These are phyloP conservation scores for Aspergillus sp. DNA, from an alignment of 2,329 filamentous ascomycete genomes.

Conservation along the genomic window DNA sequence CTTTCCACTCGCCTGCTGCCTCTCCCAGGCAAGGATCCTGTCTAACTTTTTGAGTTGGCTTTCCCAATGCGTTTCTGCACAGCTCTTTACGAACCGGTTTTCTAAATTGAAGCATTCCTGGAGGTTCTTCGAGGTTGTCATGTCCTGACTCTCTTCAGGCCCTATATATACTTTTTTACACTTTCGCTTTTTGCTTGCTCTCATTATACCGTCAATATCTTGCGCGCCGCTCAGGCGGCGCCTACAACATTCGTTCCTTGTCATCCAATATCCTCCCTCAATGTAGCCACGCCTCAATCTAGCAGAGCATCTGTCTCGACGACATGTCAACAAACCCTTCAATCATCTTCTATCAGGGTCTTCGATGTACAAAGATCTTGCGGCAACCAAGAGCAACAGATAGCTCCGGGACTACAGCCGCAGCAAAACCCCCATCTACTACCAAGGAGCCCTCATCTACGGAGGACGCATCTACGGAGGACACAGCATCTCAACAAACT, in stretches of 20 bases:
- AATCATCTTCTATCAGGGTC: conserved; percentile 23
- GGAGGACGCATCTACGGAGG: not conserved
- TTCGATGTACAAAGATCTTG: conserved; percentile 26
- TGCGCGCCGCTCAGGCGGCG: no score
- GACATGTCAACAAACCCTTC: conserved; percentile 28
- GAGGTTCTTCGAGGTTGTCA: no score
- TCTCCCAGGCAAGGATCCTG: not conserved
- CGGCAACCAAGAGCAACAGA: conserved; percentile 18
- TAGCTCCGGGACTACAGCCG: no score
- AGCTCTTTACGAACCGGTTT: no score
- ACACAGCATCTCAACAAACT: not conserved
- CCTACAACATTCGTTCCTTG: no score
- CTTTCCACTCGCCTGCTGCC: not conserved
- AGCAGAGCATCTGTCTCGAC: conserved; percentile 3
- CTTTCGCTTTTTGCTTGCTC: no score
- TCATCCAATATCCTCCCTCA: no score
- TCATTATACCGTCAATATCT: no score
- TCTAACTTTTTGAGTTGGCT: not conserved
- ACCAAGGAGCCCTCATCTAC: not conserved
- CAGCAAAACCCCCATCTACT: not conserved
- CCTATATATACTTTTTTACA: no score
- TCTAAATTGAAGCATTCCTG: no score
- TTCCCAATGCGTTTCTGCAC: not conserved
- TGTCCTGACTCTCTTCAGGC: no score
- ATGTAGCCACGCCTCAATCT: not conserved